Percentiles rank a stretch among this genome's conserved stretches.
phyloP scores from a whole-genome alignment of 768 basidiomycete genomes.

The Cystofilobasidium capitatum region DNA sequence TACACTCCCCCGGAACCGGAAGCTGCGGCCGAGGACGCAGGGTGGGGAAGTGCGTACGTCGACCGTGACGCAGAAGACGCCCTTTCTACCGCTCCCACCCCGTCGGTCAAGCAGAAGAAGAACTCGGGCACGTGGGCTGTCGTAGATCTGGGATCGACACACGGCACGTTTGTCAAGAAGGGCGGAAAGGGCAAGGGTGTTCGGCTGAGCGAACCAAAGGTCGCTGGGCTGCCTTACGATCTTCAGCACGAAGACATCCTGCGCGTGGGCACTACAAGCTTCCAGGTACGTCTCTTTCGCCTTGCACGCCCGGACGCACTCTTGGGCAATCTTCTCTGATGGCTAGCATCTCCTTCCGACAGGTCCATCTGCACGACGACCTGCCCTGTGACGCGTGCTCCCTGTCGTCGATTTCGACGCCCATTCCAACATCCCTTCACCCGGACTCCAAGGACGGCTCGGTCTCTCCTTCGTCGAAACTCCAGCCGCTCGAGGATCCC shows the following conservation, averaged over 20 bases:
- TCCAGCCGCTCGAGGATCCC: background rate
- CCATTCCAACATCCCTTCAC: conserved; percentile 23
- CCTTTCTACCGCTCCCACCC: background rate
- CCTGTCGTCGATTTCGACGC: background rate
- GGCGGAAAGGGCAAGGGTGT: conserved; percentile 6
- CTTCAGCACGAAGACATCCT: conserved; percentile 20
- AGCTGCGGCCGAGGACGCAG: background rate
- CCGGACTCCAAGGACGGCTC: background rate
- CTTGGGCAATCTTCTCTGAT: background rate
- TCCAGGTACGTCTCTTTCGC: conserved; percentile 15
- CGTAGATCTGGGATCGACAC: conserved; percentile 22
- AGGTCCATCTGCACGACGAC: conserved; percentile 22
- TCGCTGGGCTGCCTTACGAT: conserved; percentile 8
- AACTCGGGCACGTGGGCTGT: conserved; percentile 14
- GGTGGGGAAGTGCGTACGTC: conserved; percentile 10
- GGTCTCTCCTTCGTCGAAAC: background rate
- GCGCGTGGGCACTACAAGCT: conserved; percentile 10
- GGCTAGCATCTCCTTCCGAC: no score
- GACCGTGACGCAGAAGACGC: conserved; percentile 15
- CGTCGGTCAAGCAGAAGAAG: background rate
- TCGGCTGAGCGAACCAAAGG: conserved; percentile 19
- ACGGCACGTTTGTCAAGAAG: conserved; percentile 22
- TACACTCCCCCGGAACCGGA: background rate
- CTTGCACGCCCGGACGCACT: background rate
- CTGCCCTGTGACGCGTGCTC: conserved; percentile 22